These are phyloP conservation scores for Cladosporium sp. DNA, from an alignment of 2,329 filamentous ascomycete genomes.

Conservation along the genomic window DNA sequence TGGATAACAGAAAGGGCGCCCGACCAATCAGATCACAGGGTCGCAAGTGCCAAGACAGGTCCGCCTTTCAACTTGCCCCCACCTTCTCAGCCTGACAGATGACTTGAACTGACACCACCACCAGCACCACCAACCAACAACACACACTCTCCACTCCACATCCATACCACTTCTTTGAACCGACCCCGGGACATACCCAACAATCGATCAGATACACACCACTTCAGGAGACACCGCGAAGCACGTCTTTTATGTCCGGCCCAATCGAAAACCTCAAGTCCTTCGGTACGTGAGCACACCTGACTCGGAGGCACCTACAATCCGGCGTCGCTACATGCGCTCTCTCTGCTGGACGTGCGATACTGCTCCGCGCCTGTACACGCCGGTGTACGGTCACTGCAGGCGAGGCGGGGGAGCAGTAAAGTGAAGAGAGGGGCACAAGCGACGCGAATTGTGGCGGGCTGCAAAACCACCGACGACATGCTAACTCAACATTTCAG, in stretches of 20 bases:
- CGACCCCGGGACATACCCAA: background rate
- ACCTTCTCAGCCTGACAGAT: slow-evolving; percentile 3
- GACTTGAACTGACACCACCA: background rate
- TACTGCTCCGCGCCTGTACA: background rate
- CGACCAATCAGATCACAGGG: background rate
- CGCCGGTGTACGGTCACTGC: background rate
- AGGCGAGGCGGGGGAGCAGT: background rate
- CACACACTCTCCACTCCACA: background rate
- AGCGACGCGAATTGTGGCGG: background rate
- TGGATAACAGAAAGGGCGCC: background rate
- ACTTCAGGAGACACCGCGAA: slow-evolving; percentile 10
- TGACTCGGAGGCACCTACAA: background rate
- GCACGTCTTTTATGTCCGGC: slow-evolving; percentile 69
- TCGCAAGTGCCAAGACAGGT: background rate
- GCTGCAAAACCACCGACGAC: background rate
- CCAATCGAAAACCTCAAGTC: slow-evolving; percentile 92
- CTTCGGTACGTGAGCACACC: slow-evolving; percentile 64
- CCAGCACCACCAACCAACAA: slow-evolving; percentile 1
- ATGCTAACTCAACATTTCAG: slow-evolving; percentile 43
- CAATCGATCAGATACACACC: background rate
- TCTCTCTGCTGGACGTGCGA: background rate
- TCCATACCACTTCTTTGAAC: background rate
- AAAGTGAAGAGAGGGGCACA: slow-evolving; percentile 3
- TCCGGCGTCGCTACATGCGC: background rate
- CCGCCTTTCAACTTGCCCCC: background rate